Evolutionary conservation across 1,284 basidiomycete genomes (phyloP), one percentile per base, ranked within the genome.

Genomic region (Cutaneotrichosporon sp.): DNA sequence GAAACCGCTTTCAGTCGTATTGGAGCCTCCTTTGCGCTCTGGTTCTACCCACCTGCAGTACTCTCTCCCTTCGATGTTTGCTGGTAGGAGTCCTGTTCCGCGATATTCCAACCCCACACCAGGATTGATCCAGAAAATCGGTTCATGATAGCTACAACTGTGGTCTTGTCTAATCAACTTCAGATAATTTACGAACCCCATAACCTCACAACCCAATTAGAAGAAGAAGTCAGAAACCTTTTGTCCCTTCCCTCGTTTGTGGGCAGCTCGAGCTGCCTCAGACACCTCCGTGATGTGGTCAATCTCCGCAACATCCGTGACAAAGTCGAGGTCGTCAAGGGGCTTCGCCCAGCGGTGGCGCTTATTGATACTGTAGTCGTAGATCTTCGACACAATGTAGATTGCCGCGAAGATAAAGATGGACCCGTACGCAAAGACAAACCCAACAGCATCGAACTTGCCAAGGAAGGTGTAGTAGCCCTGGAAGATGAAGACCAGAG

Each of bases 321-420:
- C 52, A 29, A 63, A 59, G 41, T 66, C 64, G 9, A 66, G 51
- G 26, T 61, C 51, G 11, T 47, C 46, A 10, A 47, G 52, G 5
- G 59, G 56, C 33, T 58, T 55, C 16, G 20, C 43, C 4, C 54
- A 34, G 38, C 53, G 52, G 33, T 38, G 51, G 3, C 62, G 51
- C 17, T 59, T 51, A 48, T 61, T 60, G 31, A 61, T 26, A 33
- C 59, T 9, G 5, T 37, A 42, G 17, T 57, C 47, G 46, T 57
- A 63, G 27, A 50, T 25, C 52, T 69, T 69, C 49, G 63, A 62
- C 19, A 56, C 61, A 49, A 71, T 37, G 38, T 58, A 54, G 42
- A 71, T 62, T 42, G 57, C 64, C 16, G 57, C 33, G 37, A 70
- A 67, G 51, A 71, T 61, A 52, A 68, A 70, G 35, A 64, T 51